These are phyloP conservation scores for Hibiscus mutabilis DNA, from an alignment of 345 rosid genomes.

Conservation along the genomic window DNA sequence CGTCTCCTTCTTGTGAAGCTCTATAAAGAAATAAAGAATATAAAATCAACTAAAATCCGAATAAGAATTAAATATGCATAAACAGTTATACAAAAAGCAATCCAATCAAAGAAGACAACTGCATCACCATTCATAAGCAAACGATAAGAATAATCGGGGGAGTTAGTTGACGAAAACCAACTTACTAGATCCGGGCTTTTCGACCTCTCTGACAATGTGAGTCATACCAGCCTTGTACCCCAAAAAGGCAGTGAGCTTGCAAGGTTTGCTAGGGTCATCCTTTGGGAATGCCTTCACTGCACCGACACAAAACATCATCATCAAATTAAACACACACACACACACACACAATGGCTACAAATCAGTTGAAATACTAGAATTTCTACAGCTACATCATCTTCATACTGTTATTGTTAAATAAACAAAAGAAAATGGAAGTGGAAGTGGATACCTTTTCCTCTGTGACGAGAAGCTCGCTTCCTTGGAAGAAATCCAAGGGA, in stretches of 20 bases:
- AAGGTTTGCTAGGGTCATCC: conserved; percentile 70
- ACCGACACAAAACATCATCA: neutral
- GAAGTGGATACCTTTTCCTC: conserved; percentile 40
- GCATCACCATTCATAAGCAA: neutral
- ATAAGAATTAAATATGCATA: neutral
- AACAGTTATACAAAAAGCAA: neutral
- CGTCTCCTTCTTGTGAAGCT: conserved; percentile 91
- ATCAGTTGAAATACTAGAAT: neutral
- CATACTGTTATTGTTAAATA: neutral
- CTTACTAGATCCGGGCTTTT: conserved; percentile 86
- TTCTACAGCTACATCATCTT: neutral
- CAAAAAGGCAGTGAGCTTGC: conserved; percentile 73
- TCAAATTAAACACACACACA: neutral
- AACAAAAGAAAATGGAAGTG: neutral
- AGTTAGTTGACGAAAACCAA: neutral
- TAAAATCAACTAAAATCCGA: neutral
- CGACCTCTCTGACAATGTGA: conserved; percentile 83
- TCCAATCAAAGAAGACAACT: neutral
- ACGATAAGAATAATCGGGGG: neutral
- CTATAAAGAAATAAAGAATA: conserved; percentile 17
- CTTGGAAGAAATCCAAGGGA: conserved; percentile 87
- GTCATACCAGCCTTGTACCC: conserved; percentile 97
- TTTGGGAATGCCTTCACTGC: conserved; percentile 90
- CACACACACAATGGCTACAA: neutral
- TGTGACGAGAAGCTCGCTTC: conserved; percentile 78